These are phyloP conservation scores for Tephrocybe sp. DNA, from an alignment of 768 basidiomycete genomes.

Conservation along the genomic window DNA sequence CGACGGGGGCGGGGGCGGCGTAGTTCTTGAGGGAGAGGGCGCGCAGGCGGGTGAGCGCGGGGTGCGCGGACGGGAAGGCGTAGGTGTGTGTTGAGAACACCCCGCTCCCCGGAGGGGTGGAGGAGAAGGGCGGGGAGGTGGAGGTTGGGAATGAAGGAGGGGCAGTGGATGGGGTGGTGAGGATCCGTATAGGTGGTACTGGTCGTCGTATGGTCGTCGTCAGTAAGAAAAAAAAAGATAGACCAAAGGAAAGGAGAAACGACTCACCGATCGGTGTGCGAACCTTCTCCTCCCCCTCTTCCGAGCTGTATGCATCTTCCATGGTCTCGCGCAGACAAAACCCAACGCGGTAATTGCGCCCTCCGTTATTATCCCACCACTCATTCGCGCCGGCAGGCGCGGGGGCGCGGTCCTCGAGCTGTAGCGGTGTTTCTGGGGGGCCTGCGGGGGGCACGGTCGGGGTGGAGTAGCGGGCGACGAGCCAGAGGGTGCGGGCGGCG, in stretches of 20 bases:
- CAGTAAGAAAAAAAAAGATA: not conserved
- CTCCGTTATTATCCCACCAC: constrained; percentile 93
- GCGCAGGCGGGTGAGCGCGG: constrained; percentile 31
- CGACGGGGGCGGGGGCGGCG: constrained; percentile 36
- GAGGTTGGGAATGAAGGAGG: constrained; percentile 7
- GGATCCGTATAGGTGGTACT: not conserved
- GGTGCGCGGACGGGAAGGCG: constrained; percentile 25
- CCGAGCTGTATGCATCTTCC: not conserved
- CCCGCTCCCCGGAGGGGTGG: no score
- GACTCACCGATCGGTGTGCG: constrained; percentile 6
- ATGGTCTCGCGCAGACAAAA: constrained; percentile 42
- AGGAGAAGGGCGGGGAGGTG: constrained; percentile 8
- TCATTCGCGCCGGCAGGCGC: constrained; percentile 38
- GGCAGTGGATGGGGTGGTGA: constrained; percentile 2
- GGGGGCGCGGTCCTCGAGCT: not conserved
- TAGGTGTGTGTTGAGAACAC: not conserved
- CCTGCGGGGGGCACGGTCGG: not conserved
- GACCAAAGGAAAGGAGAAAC: constrained; percentile 9
- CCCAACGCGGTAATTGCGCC: constrained; percentile 72
- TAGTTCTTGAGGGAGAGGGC: constrained; percentile 50
- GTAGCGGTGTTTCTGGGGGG: not conserved
- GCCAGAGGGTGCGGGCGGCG: constrained; percentile 52
- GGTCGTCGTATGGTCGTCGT: no score
- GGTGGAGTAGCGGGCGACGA: constrained; percentile 54
- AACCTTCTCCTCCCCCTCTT: not conserved